phyloP scores from a whole-genome alignment of 176 grass and related monocot species.

The Tuctoria greenei region DNA sequence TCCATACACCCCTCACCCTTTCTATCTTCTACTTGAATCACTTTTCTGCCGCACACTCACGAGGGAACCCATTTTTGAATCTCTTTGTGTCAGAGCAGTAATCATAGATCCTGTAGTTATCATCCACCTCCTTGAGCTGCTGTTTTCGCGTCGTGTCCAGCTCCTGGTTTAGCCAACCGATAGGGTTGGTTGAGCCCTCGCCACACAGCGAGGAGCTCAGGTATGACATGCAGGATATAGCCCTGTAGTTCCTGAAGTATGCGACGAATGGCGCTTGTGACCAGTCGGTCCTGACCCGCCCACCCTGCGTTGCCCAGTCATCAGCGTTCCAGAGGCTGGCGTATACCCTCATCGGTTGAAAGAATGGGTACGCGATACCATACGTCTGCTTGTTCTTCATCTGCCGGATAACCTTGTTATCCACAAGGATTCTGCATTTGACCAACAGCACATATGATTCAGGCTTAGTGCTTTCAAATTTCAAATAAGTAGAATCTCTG shows the following conservation, averaged over 20 bases:
- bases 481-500: slow-evolving; percentile 18
- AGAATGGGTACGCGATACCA: slow-evolving; percentile 45
- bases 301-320: slow-evolving; percentile 11
- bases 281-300: background rate
- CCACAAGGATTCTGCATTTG: slow-evolving; percentile 67
- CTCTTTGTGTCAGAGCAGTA: slow-evolving; percentile 55
- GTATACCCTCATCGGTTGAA: slow-evolving; percentile 60
- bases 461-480: background rate
- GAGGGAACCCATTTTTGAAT: slow-evolving; percentile 32
- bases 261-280: slow-evolving; percentile 56
- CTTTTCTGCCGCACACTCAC: slow-evolving; percentile 42
- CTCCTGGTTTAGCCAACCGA: slow-evolving; percentile 38
- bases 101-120: slow-evolving; percentile 56
- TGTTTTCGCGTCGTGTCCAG: slow-evolving; percentile 29
- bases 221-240: slow-evolving; percentile 20
- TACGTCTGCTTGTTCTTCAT: slow-evolving; percentile 45
- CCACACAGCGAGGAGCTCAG: slow-evolving; percentile 22
- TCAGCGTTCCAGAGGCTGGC: slow-evolving; percentile 64
- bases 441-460: slow-evolving; percentile 9
- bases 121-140: slow-evolving; percentile 42
- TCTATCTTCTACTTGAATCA: slow-evolving; percentile 28
- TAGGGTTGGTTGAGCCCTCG: background rate
- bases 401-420: slow-evolving; percentile 55
- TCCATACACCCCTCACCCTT: slow-evolving; percentile 22
- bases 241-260: slow-evolving; percentile 60